Base-by-base conservation (phyloP, 2,329 filamentous ascomycete genomes). In the Plectosphaerella plurivora region DNA sequence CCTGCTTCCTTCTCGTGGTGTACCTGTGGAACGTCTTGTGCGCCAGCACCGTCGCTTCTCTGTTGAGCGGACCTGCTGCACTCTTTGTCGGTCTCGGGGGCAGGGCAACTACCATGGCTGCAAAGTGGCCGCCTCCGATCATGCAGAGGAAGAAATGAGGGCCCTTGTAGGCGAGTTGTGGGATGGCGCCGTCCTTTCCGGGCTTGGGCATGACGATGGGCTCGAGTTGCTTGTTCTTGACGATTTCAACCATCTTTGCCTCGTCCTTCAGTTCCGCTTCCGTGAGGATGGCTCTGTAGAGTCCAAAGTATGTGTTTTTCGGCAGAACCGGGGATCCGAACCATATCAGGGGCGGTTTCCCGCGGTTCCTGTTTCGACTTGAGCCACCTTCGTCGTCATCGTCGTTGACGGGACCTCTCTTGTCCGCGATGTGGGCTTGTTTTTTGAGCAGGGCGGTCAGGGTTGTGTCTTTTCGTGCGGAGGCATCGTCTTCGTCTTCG, bases 21-120 rank as follows among this genome's bases (percentile, higher is more conserved):
- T 99, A 99, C 53, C 94, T 83, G 68, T 99, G 95, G 68, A 97
- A 99, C 0, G 93, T 97, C 74, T 99, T 99, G 71, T 97, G 93
- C 1, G 91, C 93, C 45, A 97, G 79, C 1, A 97, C 90, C 0
- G 87, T 88, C 6, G 93, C 91, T 63, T 96, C 89, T 50, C 90
- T 81, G 59, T 95, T 91, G 65, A 96, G 82, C 1, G 87, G 78
- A 0, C 88, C 88, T 15, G 81, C 75, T 3, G 77, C 76, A 50
- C 83, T 83, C 65, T 89, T 93, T 37, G 83, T 82, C 50, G 88
- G 76, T 56, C 91, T 89, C 0, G 94, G 92, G 1, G 90, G 84
- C 4, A 97, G 78, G 0, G 91, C 91, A 11, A 99, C 89, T 11
- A 97, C 78, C 92, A 97, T 97, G 49, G 89, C 94, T 1, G 94